Conservation (phyloP, 2,329 filamentous ascomycete species). For the Aspergillus alliaceus region DNA sequence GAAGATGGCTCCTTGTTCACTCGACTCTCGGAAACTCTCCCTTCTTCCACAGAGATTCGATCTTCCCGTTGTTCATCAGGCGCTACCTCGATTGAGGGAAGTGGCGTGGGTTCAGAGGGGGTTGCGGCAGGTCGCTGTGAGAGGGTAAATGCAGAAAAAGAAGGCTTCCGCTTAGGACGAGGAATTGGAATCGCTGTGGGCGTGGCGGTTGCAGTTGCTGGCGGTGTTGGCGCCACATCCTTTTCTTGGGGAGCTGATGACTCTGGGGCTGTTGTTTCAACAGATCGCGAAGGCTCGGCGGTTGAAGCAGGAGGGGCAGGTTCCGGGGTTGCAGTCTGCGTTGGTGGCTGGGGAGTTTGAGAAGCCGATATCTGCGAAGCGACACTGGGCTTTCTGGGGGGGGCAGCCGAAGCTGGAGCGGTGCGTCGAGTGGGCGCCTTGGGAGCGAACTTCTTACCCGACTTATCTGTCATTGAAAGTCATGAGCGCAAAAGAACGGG, state of each 20-base stretch:
- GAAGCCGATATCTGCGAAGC: slow-evolving; percentile 35
- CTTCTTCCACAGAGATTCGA: slow-evolving; percentile 2
- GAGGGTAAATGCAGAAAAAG: slow-evolving; percentile 21
- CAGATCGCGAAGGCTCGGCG: slow-evolving; percentile 9
- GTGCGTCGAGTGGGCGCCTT: slow-evolving; percentile 63
- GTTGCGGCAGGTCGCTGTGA: slow-evolving; percentile 16
- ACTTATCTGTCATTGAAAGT: slow-evolving; percentile 50
- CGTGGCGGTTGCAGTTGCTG: slow-evolving; percentile 16
- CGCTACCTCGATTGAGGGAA: slow-evolving; percentile 16
- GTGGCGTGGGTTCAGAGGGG: slow-evolving; percentile 11
- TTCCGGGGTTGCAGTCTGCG: slow-evolving; percentile 19
- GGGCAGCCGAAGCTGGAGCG: slow-evolving; percentile 41
- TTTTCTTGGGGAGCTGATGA: slow-evolving; percentile 4
- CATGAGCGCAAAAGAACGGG: slow-evolving; percentile 8
- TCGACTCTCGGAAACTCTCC: slow-evolving; percentile 4
- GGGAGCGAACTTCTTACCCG: slow-evolving; percentile 75
- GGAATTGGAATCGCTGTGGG: slow-evolving; percentile 26
- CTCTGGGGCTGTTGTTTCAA: slow-evolving; percentile 24
- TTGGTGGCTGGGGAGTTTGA: slow-evolving; percentile 25
- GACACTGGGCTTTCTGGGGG: slow-evolving; percentile 39
- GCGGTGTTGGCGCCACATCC: slow-evolving; percentile 2
- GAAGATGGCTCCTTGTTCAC: slow-evolving; percentile 5
- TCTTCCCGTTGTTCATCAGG: slow-evolving; percentile 8
- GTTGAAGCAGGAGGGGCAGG: slow-evolving; percentile 10
- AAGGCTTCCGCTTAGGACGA: slow-evolving; percentile 27